Base-by-base conservation (phyloP, 495 filamentous ascomycete species). In the Penicillium coffeae region DNA sequence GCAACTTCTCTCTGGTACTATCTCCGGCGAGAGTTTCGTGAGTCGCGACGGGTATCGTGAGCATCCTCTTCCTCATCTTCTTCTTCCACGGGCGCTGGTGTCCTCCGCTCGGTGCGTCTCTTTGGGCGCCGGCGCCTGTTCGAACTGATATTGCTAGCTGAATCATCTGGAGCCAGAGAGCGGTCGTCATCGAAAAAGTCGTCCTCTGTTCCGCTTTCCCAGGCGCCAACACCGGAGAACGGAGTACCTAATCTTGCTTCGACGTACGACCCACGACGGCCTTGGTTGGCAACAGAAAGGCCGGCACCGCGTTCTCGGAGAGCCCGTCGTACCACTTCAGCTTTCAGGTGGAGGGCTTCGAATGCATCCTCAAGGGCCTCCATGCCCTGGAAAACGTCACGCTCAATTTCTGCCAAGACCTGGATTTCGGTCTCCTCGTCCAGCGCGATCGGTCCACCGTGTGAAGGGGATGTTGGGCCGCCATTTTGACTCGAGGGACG, bases 391-490 rank as follows among this genome's bases (percentile, higher is more conserved):
- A 88, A 96, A 52, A 98, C 95, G 55, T 96, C 90, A 4, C 89
- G 83, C 60, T 98, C 93, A 33, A 98, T 80, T 63, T 95, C 89
- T 1, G 89, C 92, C 8, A 97, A 72, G 9, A 87, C 82, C 0
- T 87, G 84, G 47, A 97, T 92, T 62, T 98, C 93, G 37, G 87
- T 87, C 56, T 98, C 93, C 68, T 98, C 93, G 63, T 98, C 93
- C 38, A 94, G 68, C 4, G 89, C 87, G 14, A 98, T 89, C 7
- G 87, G 85, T 0, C 74, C 80, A 21, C 79, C 80, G 38, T 68
- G 69, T 1, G 72, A 72, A 0, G 73, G 62, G 0, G 65, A 63
- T 13, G 65, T 48, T 5, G 57, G 58, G 1, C 39, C 55, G 13
- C 68, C 66, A 37, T 62, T 66, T 42, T 73, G 71, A 45, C 71